phyloP scores from a whole-genome alignment of 257 asterid species.

The Knoxia roxburghii region DNA sequence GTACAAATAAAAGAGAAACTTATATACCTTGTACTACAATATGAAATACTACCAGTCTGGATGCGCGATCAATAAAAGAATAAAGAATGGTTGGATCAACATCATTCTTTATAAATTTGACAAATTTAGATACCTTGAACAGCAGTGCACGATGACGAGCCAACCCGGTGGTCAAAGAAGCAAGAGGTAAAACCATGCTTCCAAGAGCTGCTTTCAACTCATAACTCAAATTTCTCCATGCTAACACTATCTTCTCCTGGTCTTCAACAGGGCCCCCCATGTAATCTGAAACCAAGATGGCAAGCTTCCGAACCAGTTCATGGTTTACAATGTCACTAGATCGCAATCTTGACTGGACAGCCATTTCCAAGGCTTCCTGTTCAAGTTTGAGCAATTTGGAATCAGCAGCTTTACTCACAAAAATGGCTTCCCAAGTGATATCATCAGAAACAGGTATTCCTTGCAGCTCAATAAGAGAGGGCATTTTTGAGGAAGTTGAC shows the following conservation, averaged over 20 bases:
- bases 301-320: conserved; percentile 62
- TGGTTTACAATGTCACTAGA: conserved; percentile 31
- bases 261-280: conserved; percentile 97
- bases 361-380: conserved; percentile 64
- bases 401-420: conserved; percentile 75
- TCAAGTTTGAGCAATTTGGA: conserved; percentile 74
- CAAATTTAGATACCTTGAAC: conserved; percentile 61
- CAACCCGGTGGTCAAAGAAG: conserved; percentile 78
- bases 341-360: conserved; percentile 43
- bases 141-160: conserved; percentile 98
- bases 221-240: conserved; percentile 70
- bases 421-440: conserved; percentile 86
- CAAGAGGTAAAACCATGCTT: conserved; percentile 95
- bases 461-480: conserved; percentile 87
- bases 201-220: conserved; percentile 60
- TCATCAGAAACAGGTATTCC: conserved; percentile 59
- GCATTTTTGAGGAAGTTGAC: conserved; percentile 79
- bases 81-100: not conserved
- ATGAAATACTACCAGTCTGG: not conserved
- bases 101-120: not conserved
- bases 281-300: conserved; percentile 68
- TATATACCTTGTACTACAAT: not conserved
- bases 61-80: not conserved
- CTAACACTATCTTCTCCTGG: conserved; percentile 67
- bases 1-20: not conserved